Conservation (phyloP, 2,329 filamentous ascomycete genomes). For the Hypoxylon sp. region DNA sequence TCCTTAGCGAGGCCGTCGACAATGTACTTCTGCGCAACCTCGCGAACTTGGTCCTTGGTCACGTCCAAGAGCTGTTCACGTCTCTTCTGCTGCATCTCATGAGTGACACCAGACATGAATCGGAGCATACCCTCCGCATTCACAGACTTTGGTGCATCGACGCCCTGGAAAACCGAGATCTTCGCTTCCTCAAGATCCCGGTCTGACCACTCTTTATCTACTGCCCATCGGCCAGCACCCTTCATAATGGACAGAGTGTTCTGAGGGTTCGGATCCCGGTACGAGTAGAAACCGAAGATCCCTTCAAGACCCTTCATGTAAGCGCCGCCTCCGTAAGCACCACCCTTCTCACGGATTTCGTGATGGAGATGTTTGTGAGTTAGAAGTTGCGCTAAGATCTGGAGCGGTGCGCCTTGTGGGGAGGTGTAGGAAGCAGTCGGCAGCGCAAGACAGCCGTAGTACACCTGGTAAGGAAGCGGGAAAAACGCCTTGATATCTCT, state of each 20-base stretch:
- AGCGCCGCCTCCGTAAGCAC: constrained; percentile 93
- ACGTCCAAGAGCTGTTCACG: constrained; percentile 91
- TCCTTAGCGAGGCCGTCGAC: constrained; percentile 74
- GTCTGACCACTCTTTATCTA: constrained; percentile 83
- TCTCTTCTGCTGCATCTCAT: constrained; percentile 89
- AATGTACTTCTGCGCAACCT: constrained; percentile 85
- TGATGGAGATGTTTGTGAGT: constrained; percentile 98
- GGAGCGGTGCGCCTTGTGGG: constrained; percentile 81
- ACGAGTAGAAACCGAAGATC: constrained; percentile 94
- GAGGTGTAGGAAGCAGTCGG: constrained; percentile 88
- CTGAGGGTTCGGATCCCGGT: constrained; percentile 93
- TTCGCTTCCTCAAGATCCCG: constrained; percentile 96
- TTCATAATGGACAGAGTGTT: constrained; percentile 90
- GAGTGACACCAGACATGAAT: constrained; percentile 87
- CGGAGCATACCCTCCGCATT: constrained; percentile 88
- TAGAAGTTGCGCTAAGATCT: constrained; percentile 90
- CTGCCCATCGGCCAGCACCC: constrained; percentile 85
- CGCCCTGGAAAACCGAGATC: constrained; percentile 90
- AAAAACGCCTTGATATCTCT: constrained; percentile 85
- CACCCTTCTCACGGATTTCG: constrained; percentile 97
- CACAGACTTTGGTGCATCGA: constrained; percentile 90
- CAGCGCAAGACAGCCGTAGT: constrained; percentile 87
- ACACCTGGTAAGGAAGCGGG: constrained; percentile 95
- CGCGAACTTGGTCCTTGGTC: constrained; percentile 81
- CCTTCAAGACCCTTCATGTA: constrained; percentile 85